Evolutionary conservation across 495 filamentous ascomycete species (phyloP), one percentile per base, ranked within the genome.

Genomic region (Penicillium fimorum): DNA sequence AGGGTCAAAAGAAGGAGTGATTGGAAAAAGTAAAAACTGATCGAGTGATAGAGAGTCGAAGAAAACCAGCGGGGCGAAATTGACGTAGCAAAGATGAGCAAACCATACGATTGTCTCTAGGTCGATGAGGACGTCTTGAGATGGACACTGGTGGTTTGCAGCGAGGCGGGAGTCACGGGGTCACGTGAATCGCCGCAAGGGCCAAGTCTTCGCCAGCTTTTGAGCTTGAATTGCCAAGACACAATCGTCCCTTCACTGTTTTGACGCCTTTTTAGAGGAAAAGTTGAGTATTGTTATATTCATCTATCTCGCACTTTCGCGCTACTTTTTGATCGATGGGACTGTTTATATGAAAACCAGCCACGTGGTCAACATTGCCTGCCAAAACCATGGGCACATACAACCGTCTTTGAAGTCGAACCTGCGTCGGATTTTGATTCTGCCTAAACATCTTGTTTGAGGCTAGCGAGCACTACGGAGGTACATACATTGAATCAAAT

Each of bases 91-190:
- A 61, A 60, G 57, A 45, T 30, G 61, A 37, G 40, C 38, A 22
- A 46, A 52, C 49, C 63, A 45, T 45, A 65, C 65, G 48, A 55
- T 64, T 64, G 58, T 64, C 46, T 61, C 55, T 33, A 55, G 53
- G 53, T 55, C 43, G 60, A 67, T 61, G 57, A 49, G 47, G 55
- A 51, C 37, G 55, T 53, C 44, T 60, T 62, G 50, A 67, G 61
- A 64, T 66, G 70, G 70, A 71, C 66, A 62, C 47, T 62, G 70
- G 61, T 67, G 70, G 68, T 71, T 72, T 75, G 70, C 70, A 69
- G 71, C 70, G 64, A 73, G 69, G 75, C 72, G 71, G 69, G 71
- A 75, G 74, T 70, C 52, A 47, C 42, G 52, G 50, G 51, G 64
- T 70, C 61, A 58, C 49, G 50, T 59, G 58, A 56, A 60, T 61